Percentiles rank a stretch among this genome's conserved stretches.
Conservation (phyloP, 148 eudicot genomes). For the Dysphania ambrosioides region DNA sequence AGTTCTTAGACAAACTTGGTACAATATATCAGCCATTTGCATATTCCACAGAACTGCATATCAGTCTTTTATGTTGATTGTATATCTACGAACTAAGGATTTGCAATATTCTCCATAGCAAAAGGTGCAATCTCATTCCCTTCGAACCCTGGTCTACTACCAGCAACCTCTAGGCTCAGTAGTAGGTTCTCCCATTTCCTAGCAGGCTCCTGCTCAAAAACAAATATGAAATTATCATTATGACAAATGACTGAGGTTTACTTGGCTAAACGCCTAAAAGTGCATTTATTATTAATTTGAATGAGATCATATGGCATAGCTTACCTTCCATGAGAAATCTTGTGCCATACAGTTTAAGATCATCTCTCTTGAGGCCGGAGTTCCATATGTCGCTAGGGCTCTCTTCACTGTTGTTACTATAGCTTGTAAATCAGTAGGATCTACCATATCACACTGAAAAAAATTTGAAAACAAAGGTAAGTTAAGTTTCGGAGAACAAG, state of each 20-base stretch:
- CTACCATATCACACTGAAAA: constrained; percentile 28
- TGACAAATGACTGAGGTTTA: not conserved
- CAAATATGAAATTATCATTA: not conserved
- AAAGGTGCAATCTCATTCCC: constrained; percentile 33
- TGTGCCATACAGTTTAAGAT: constrained; percentile 41
- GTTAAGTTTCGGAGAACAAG: not conserved
- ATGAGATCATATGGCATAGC: not conserved
- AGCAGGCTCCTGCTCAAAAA: constrained; percentile 34
- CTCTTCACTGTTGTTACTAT: constrained; percentile 30
- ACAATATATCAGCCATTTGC: not conserved
- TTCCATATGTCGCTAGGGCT: constrained; percentile 25
- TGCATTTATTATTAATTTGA: not conserved
- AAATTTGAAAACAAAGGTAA: not conserved
- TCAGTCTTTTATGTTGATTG: not conserved
- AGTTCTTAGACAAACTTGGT: constrained; percentile 14
- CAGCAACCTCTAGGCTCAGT: constrained; percentile 28
- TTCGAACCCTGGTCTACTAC: constrained; percentile 26
- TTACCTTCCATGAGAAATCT: constrained; percentile 38
- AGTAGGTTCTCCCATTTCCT: constrained; percentile 41
- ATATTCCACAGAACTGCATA: not conserved
- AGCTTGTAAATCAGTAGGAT: constrained; percentile 33
- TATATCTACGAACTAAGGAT: constrained; percentile 16
- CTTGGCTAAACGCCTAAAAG: not conserved
- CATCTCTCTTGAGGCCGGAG: constrained; percentile 31
- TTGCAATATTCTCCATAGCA: constrained; percentile 37